Base-by-base conservation (phyloP, 2,329 filamentous ascomycete species). In the Penicillium brasilianum region DNA sequence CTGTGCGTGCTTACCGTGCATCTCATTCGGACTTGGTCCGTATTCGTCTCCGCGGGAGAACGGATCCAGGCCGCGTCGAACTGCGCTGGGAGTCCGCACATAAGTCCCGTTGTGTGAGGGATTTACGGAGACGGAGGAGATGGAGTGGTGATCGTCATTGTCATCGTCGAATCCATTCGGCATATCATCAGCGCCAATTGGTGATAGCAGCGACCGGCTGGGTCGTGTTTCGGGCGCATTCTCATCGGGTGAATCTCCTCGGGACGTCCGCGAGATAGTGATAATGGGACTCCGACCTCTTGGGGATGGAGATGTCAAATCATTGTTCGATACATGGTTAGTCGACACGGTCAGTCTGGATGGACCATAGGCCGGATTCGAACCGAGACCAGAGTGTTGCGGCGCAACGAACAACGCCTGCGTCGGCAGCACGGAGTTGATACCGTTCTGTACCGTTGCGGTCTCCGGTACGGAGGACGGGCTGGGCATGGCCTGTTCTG, bases 1-100 rank as follows among this genome's bases (percentile, higher is more conserved):
- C 34, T 79, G 73, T 36, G 80, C 74, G 53, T 81, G 78, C 59
- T 80, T 74, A 46, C 80, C 74, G 51, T 81, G 78, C 52, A 84
- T 73, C 28, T 87, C 83, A 51, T 84, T 82, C 8, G 84, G 74
- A 52, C 79, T 85, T 14, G 77, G 77, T 4, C 84, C 75, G 49
- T 77, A 77, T 16, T 75, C 72, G 56, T 82, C 71, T 4, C 75
- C 77, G 48, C 84, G 78, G 37, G 79, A 74, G 6, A 74, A 69
- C 9, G 84, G 84, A 39, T 77, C 80, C 34, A 85, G 66, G 13
- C 83, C 82, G 50, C 73, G 72, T 52, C 81, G 79, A 10, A 79
- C 78, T 18, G 77, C 80, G 4, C 62, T 61, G 22, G 68, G 58
- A 55, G 77, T 72, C 3, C 70, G 72, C 18, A 78, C 63, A 82